Percentiles rank a stretch among this genome's conserved stretches.
These are phyloP conservation scores for Marchantia paleacea DNA, from an alignment of 225 moss, liverwort and hornwort species.

Conservation along the genomic window DNA sequence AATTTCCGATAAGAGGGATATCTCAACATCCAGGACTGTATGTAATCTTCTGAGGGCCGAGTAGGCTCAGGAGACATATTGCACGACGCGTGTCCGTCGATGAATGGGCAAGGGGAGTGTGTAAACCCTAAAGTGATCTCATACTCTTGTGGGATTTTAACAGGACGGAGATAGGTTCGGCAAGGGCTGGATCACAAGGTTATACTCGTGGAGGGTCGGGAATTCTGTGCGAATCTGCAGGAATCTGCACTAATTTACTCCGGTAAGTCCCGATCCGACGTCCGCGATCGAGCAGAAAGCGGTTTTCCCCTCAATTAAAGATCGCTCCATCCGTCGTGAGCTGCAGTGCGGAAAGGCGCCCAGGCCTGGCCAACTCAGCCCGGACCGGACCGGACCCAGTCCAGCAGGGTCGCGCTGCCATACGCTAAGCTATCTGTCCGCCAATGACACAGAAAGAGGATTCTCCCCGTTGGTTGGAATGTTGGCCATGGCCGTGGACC, in stretches of 20 bases:
- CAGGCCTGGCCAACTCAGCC: neutral
- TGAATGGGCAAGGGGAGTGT: conserved; percentile 8
- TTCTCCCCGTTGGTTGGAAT: neutral
- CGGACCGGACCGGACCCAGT: neutral
- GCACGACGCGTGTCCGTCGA: neutral
- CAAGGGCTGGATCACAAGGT: neutral
- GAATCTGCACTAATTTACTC: neutral
- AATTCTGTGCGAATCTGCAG: neutral
- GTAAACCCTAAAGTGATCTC: conserved; percentile 17
- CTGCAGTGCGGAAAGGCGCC: no score
- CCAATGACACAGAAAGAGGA: neutral
- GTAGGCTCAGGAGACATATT: neutral
- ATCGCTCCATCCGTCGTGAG: neutral
- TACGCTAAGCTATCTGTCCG: conserved; percentile 2
- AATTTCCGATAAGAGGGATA: conserved; percentile 23
- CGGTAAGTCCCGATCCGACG: neutral
- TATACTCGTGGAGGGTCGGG: neutral
- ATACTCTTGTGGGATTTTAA: neutral
- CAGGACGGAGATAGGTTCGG: neutral
- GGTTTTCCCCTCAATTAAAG: neutral
- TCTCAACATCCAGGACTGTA: conserved; percentile 5
- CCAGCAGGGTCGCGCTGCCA: neutral
- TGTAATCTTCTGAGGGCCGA: conserved; percentile 6
- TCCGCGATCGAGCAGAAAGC: neutral
- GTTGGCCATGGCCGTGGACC: conserved; percentile 12